Conservation (phyloP, 805 yeast genomes). For the Ogataea trehalophila region DNA sequence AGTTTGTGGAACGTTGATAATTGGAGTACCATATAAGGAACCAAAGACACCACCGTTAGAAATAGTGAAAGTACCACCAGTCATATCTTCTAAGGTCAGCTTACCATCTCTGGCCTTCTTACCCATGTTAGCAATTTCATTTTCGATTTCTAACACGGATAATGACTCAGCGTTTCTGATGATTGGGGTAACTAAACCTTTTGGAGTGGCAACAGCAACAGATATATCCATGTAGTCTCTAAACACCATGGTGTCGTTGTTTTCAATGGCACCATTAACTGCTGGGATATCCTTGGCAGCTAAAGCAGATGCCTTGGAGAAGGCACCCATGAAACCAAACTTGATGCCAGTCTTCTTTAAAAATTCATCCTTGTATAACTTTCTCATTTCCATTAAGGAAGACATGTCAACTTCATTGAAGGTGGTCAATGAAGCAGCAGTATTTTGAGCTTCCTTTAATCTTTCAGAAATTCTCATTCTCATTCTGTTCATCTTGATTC, state of each 20-base stretch:
- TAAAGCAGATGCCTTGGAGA: constrained; percentile 86
- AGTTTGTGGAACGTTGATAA: constrained; percentile 96
- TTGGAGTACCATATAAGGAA: constrained; percentile 96
- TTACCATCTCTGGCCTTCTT: constrained; percentile 95
- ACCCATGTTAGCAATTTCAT: constrained; percentile 78
- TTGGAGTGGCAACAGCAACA: constrained; percentile 97
- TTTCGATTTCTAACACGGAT: constrained; percentile 82
- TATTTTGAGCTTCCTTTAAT: constrained; percentile 97
- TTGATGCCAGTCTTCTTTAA: constrained; percentile 90
- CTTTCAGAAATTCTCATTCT: constrained; percentile 98
- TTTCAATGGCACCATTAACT: constrained; percentile 91
- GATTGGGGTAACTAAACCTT: constrained; percentile 97
- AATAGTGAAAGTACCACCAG: constrained; percentile 98
- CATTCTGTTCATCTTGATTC: constrained; percentile 99
- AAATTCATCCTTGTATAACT: constrained; percentile 93
- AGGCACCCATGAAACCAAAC: constrained; percentile 98
- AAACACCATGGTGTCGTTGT: constrained; percentile 87
- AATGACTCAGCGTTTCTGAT: constrained; percentile 94
- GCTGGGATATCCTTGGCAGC: constrained; percentile 95
- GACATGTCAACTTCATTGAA: constrained; percentile 98
- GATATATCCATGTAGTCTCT: constrained; percentile 96
- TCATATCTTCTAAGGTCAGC: constrained; percentile 95
- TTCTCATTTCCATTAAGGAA: constrained; percentile 86
- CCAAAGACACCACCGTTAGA: constrained; percentile 99
- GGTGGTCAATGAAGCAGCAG: constrained; percentile 96